A percentile compares a stretch with the other conserved stretches of the same genome.
Conservation (phyloP, 805 yeast species). For the Candida michaelii region DNA sequence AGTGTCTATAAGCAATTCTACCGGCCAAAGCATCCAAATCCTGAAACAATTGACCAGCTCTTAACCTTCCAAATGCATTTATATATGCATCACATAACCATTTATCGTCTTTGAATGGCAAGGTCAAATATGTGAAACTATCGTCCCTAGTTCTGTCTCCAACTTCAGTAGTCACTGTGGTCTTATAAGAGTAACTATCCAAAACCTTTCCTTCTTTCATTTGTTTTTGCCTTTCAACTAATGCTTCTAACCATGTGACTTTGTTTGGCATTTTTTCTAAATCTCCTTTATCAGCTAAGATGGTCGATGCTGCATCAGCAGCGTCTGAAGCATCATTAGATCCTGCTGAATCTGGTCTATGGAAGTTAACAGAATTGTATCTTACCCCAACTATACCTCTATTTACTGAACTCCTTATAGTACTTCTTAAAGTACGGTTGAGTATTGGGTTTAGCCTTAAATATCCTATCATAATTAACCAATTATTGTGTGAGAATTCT, state of each 20-base stretch:
- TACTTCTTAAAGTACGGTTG: not conserved
- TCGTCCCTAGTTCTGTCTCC: constrained; percentile 75
- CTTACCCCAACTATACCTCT: not conserved
- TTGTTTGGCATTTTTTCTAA: constrained; percentile 41
- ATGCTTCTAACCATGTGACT: constrained; percentile 87
- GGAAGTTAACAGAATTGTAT: constrained; percentile 21
- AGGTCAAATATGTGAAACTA: constrained; percentile 64
- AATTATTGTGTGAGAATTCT: not conserved
- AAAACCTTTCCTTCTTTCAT: constrained; percentile 69
- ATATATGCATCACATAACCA: constrained; percentile 85
- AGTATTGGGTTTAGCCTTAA: not conserved
- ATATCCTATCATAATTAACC: constrained; percentile 1
- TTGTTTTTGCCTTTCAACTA: constrained; percentile 69
- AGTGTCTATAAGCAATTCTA: constrained; percentile 86
- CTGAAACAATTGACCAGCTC: constrained; percentile 92
- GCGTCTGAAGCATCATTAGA: constrained; percentile 56
- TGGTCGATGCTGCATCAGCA: constrained; percentile 75
- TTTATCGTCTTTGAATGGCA: constrained; percentile 83
- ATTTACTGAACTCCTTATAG: not conserved
- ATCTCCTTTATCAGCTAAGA: constrained; percentile 60
- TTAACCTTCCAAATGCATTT: constrained; percentile 84
- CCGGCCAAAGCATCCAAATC: constrained; percentile 95
- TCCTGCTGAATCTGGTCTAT: constrained; percentile 37
- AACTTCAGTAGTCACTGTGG: constrained; percentile 69
- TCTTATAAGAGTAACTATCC: constrained; percentile 69